Percentiles rank a stretch among this genome's conserved stretches.
phyloP scores from a whole-genome alignment of 2,329 filamentous ascomycete species.

The Aspergillus pseudonomiae region DNA sequence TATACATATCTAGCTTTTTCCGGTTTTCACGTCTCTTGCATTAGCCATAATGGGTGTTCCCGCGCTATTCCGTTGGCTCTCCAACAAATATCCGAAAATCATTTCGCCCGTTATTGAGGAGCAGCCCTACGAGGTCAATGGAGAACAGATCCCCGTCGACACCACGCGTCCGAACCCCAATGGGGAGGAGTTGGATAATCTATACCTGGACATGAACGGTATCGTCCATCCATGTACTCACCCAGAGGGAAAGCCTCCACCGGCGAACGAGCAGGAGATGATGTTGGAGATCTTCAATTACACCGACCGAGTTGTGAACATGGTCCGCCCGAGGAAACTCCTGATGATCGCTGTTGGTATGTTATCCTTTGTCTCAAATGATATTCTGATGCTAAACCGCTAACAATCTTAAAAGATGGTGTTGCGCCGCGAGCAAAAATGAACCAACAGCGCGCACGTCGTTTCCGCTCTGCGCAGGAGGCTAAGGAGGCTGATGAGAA shows the following conservation, averaged over 20 bases:
- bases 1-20: conserved; percentile 10
- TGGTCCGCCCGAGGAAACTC: conserved; percentile 94
- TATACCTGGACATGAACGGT: conserved; percentile 99
- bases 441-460: conserved; percentile 97
- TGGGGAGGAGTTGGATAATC: conserved; percentile 95
- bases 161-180: conserved; percentile 87
- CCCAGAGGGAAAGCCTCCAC: conserved; percentile 88
- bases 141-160: conserved; percentile 81
- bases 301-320: conserved; percentile 97
- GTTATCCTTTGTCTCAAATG: conserved; percentile 12
- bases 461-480: conserved; percentile 92
- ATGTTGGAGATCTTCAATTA: conserved; percentile 98
- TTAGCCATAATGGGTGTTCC: conserved; percentile 78
- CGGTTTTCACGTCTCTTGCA: neutral
- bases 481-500: conserved; percentile 92
- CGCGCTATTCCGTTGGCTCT: conserved; percentile 94
- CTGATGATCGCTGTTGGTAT: conserved; percentile 94
- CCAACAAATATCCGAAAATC: conserved; percentile 96
- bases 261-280: conserved; percentile 97
- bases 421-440: conserved; percentile 98
- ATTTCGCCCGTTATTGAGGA: conserved; percentile 90
- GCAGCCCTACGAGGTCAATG: conserved; percentile 78
- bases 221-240: conserved; percentile 99
- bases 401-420: conserved; percentile 65
- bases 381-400: neutral